These are phyloP conservation scores for Simplicillium sp. DNA, from an alignment of 2,329 filamentous ascomycete genomes.

Conservation along the genomic window DNA sequence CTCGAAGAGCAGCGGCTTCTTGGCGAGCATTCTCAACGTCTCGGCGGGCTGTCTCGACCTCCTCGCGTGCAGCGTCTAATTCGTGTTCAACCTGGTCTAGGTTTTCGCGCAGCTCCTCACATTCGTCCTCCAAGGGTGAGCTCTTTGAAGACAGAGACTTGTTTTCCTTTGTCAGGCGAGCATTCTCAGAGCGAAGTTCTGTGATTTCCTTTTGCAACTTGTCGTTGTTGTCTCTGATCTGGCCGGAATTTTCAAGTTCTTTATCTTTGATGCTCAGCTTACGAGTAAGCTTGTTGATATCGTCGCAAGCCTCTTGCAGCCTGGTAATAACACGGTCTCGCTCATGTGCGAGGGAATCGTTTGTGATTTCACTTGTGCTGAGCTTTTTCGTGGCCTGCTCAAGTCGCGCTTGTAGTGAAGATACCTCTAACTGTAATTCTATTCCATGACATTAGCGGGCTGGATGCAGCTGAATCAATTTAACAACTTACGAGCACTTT, in stretches of 20 bases:
- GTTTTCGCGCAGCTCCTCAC: slow-evolving; percentile 31
- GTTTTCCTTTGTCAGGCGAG: slow-evolving; percentile 29
- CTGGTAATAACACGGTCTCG: slow-evolving; percentile 56
- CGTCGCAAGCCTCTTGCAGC: slow-evolving; percentile 50
- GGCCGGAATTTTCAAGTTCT: slow-evolving; percentile 30
- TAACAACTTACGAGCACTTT: slow-evolving; percentile 2
- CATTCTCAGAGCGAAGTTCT: slow-evolving; percentile 29
- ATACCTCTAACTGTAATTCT: slow-evolving; percentile 51
- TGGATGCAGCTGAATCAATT: not conserved
- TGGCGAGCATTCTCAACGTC: not conserved
- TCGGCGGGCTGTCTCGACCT: slow-evolving; percentile 23
- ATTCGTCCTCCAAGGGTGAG: slow-evolving; percentile 30
- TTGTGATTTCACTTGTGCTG: slow-evolving; percentile 53
- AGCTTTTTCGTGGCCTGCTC: slow-evolving; percentile 54
- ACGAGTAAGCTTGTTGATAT: slow-evolving; percentile 39
- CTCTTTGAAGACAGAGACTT: slow-evolving; percentile 32
- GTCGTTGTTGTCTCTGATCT: slow-evolving; percentile 27
- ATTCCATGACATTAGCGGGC: slow-evolving; percentile 7
- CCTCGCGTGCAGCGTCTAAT: slow-evolving; percentile 27
- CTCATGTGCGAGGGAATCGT: slow-evolving; percentile 52
- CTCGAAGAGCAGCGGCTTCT: slow-evolving; percentile 13
- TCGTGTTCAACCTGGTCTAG: slow-evolving; percentile 30
- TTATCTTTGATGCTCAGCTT: slow-evolving; percentile 31
- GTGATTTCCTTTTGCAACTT: slow-evolving; percentile 30
- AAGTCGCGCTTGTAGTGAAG: slow-evolving; percentile 50